These are phyloP conservation scores for Raphanus raphanistrum DNA, from an alignment of 345 rosid genomes.

Conservation along the genomic window DNA sequence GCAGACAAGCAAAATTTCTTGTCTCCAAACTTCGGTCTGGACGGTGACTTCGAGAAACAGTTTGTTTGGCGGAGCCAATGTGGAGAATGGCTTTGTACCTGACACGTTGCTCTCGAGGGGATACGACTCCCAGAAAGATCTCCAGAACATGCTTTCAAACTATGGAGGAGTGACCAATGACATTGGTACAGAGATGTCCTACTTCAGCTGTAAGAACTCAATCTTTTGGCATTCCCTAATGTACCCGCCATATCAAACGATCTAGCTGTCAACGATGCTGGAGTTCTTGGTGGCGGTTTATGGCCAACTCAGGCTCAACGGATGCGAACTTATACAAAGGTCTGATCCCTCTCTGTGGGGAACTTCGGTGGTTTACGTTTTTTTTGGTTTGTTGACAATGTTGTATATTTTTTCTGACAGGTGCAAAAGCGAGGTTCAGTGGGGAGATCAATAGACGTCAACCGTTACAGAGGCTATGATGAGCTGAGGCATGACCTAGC, in stretches of 20 bases:
- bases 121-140: constrained; percentile 91
- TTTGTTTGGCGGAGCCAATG: constrained; percentile 61
- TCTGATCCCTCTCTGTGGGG: constrained; percentile 19
- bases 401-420: constrained; percentile 38
- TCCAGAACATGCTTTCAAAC: constrained; percentile 83
- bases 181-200: constrained; percentile 89
- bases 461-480: constrained; percentile 77
- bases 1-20: constrained; percentile 72
- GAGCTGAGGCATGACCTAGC: constrained; percentile 88
- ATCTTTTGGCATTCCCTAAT: constrained; percentile 87
- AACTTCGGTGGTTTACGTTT: neutral
- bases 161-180: constrained; percentile 77
- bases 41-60: constrained; percentile 67
- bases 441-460: constrained; percentile 94
- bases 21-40: constrained; percentile 72
- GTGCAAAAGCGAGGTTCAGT: constrained; percentile 97
- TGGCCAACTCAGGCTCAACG: constrained; percentile 88
- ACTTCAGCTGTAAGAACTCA: constrained; percentile 88
- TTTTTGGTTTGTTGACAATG: neutral
- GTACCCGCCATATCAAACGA: constrained; percentile 78
- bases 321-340: constrained; percentile 97
- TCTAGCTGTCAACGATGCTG: constrained; percentile 69
- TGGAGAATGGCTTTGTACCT: constrained; percentile 63
- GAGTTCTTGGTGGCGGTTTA: constrained; percentile 70
- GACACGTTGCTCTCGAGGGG: constrained; percentile 83